Conservation (phyloP, 208 protist species). For the Endotrypanum monterogeii region DNA sequence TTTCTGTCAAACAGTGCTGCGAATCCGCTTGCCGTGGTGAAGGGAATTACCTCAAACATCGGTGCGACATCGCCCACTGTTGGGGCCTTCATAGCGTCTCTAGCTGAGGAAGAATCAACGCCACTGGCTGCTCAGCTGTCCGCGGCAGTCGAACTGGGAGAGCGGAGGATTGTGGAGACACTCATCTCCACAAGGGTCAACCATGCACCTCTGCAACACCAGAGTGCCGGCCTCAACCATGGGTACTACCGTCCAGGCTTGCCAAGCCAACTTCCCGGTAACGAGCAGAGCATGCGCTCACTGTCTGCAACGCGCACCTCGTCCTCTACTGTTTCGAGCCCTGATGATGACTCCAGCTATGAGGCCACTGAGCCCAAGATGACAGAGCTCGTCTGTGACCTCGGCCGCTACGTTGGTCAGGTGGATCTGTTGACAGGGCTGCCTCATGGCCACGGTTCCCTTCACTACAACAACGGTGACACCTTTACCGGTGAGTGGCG, state of each 20-base stretch:
- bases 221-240: background rate
- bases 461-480: conserved; percentile 75
- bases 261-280: background rate
- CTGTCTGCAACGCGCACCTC: background rate
- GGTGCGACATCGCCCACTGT: background rate
- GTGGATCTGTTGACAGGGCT: conserved; percentile 53
- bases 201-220: background rate
- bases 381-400: conserved; percentile 52
- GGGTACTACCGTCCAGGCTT: background rate
- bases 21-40: background rate
- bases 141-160: background rate
- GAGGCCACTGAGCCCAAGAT: conserved; percentile 11
- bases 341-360: conserved; percentile 7
- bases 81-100: background rate
- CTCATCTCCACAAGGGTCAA: conserved; percentile 11
- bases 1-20: conserved; percentile 2
- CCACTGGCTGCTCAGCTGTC: conserved; percentile 1
- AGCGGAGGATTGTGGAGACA: conserved; percentile 17
- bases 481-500: conserved; percentile 79
- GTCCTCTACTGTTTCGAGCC: conserved; percentile 2
- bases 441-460: conserved; percentile 62
- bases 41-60: background rate
- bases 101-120: background rate
- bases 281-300: background rate
- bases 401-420: conserved; percentile 62